Evolutionary conservation across 768 basidiomycete genomes (phyloP), one percentile per base, ranked within the genome.

Genomic region (Paxillus rubicundulus): DNA sequence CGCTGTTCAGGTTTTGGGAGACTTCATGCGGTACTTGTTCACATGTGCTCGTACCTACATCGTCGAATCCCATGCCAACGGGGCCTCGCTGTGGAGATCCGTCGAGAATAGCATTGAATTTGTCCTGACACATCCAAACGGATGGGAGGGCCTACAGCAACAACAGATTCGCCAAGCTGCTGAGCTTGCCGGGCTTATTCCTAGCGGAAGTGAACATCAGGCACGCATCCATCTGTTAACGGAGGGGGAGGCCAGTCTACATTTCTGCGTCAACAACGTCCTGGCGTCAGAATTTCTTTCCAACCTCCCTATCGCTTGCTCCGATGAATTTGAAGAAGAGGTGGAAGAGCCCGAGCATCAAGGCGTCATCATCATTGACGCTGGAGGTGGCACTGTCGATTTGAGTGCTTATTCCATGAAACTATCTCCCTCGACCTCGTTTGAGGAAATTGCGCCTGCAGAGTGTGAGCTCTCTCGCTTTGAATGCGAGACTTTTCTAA

Each of bases 281-380:
- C 57, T 79, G 16, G 66, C 71, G 0, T 68, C 65, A 5, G 68
- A 75, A 7, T 49, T 47, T 13, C 47, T 71, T 6, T 54, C 50
- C 12, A 39, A 44, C 9, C 1, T 52, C 4, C 45, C 56, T 4
- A 45, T 49, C 20, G 32, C 46, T 3, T 48, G 38, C 16, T 9
- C 56, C 2, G 55, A 24, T n/a, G 45, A 43, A 4, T 12, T 9
- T 13, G 42, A 44, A 10, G 52, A 53, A 0, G 46, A 58, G 4
- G 48, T 8, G 1, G 52, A 49, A 8, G 34, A 49, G n/a, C 27
- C 56, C 71, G 77, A 64, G 1, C 65, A 66, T 1, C 53, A 68
- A 24, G 70, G 70, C 0, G 55, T 79, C 4, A 63, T 78, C 17
- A 61, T 81, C 5, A 68, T 80, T 14, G 80, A 81, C 60, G 62